A percentile compares a stretch with the other conserved stretches of the same genome.
These are phyloP conservation scores for Russula abietina DNA, from an alignment of 768 basidiomycete genomes.

Conservation along the genomic window DNA sequence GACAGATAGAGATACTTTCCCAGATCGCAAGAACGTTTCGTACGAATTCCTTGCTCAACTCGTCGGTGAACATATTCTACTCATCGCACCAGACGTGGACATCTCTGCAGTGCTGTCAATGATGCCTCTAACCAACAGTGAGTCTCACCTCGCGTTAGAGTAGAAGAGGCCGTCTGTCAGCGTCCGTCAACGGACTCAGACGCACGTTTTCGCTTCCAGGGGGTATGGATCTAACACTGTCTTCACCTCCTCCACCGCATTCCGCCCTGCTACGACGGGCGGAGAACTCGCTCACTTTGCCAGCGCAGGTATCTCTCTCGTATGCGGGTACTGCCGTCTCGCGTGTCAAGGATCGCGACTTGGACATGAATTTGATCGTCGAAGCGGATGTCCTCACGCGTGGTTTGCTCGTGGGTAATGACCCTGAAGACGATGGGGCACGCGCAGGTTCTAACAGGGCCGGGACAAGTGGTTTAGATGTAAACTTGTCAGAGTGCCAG, in stretches of 20 bases:
- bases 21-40: slow-evolving; percentile 60
- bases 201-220: slow-evolving; percentile 35
- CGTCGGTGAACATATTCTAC: slow-evolving; percentile 76
- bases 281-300: slow-evolving; percentile 83
- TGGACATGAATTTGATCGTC: slow-evolving; percentile 64
- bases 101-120: slow-evolving; percentile 68
- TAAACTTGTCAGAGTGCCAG: slow-evolving; percentile 33
- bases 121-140: slow-evolving; percentile 52
- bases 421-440: background rate
- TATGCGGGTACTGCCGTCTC: slow-evolving; percentile 63
- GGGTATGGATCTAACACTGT: slow-evolving; percentile 89
- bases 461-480: slow-evolving; percentile 13
- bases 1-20: slow-evolving; percentile 70
- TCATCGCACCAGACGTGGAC: slow-evolving; percentile 50
- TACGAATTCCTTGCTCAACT: slow-evolving; percentile 82
- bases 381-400: slow-evolving; percentile 71
- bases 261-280: slow-evolving; percentile 54
- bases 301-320: slow-evolving; percentile 72
- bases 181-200: background rate
- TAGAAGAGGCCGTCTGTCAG: background rate
- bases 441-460: background rate
- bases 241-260: slow-evolving; percentile 64
- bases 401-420: slow-evolving; percentile 48
- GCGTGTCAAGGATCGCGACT: slow-evolving; percentile 62
- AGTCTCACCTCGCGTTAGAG: slow-evolving; percentile 27